Evolutionary conservation across 768 basidiomycete genomes (phyloP), one percentile per base, ranked within the genome.

Genomic region (Daedaleopsis sinensis): DNA sequence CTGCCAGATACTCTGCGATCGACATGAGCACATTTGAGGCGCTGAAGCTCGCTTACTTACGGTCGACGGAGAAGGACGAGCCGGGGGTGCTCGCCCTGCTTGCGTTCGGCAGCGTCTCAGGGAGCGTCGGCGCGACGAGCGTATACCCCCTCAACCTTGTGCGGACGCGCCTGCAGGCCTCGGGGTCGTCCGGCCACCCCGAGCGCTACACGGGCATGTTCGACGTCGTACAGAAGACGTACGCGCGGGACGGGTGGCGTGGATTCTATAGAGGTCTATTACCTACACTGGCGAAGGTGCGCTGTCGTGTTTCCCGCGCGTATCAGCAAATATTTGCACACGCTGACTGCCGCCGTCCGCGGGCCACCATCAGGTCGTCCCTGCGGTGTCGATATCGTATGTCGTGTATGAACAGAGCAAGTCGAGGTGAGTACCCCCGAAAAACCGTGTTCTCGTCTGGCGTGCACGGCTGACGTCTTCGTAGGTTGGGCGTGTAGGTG

Each of bases 11-110:
- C 72, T 90, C 93, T 15, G 96, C 96, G 5, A 99, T 98, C 64
- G 96, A 99, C 74, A 96, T 94, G 93, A 91, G 89, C 68, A 96
- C 96, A 3, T 98, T 97, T 61, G 96, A 98, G 77, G 93, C 94
- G 2, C 85, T 99, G 58, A 98, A 98, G 73, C 79, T 95, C 47
- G 88, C 91, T 2, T 98, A 98, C 73, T 78, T 90, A 42, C 84
- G 87, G 54, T 96, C 95, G 36, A 91, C 92, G 6, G 90, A 89
- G 37, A 85, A 89, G 68, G 89, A 94, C 27, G 96, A 99, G 72
- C 94, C 96, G 0, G 92, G 93, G 2, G 86, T 95, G 7, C 80
- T 95, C 55, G 94, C 92, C 27, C 72, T 94, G 35, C 84, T 98
- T 18, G 87, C 91, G 4, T 98, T 97, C 68, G 96, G 96, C 48